phyloP scores from a whole-genome alignment of 495 filamentous ascomycete species.

The Lineolata rhizophorae region DNA sequence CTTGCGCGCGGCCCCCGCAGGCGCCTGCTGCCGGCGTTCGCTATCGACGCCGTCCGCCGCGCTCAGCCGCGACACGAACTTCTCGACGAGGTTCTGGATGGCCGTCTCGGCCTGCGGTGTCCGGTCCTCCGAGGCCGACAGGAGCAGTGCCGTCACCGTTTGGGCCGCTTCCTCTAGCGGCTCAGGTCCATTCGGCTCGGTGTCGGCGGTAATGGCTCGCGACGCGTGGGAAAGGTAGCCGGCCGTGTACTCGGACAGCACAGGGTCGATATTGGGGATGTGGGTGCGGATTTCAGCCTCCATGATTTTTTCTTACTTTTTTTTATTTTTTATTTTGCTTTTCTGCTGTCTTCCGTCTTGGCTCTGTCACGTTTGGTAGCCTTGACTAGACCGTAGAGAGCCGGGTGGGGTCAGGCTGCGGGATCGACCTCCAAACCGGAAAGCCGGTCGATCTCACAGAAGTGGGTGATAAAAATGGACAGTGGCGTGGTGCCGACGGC shows the following conservation, averaged over 20 bases:
- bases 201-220: conserved; percentile 44
- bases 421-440: too few relatives aligned
- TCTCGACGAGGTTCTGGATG: conserved; percentile 69
- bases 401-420: too few relatives aligned
- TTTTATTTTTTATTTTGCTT: too few relatives aligned
- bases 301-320: conserved; percentile 42
- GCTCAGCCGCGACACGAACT: conserved; percentile 66
- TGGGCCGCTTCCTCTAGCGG: conserved; percentile 69
- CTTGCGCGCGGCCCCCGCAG: conserved; percentile 55
- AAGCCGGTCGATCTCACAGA: too few relatives aligned
- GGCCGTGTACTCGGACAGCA: conserved; percentile 81
- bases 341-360: too few relatives aligned
- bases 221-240: conserved; percentile 90
- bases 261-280: conserved; percentile 72
- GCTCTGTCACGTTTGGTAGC: too few relatives aligned
- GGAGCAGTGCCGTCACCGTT: conserved; percentile 61
- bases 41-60: conserved; percentile 49
- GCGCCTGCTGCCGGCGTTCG: conserved; percentile 35
- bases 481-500: too few relatives aligned
- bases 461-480: too few relatives aligned
- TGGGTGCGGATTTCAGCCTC: conserved; percentile 74
- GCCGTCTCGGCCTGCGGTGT: conserved; percentile 46
- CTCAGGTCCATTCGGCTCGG: too few relatives aligned
- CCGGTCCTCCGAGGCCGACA: conserved; percentile 74
- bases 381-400: too few relatives aligned